Evolutionary conservation across 306 rosid species (phyloP), one percentile per base, ranked within the genome.

Genomic region (Astragalus glycyphyllos): DNA sequence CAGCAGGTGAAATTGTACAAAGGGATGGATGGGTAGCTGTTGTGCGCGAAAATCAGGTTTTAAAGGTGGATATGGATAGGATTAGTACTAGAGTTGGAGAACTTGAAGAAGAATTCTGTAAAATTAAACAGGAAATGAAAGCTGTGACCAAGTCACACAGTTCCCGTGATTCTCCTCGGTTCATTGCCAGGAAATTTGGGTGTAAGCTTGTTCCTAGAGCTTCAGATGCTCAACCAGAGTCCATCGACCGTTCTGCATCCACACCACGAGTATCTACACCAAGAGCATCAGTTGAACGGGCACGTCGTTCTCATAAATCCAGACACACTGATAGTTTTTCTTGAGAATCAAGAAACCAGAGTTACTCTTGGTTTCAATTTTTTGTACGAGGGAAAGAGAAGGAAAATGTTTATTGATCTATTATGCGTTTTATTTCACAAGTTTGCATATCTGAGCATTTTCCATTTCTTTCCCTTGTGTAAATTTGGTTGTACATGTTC

Each of bases 11-110:
- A 82, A 84, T 88, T 73, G 87, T 88, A 70, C 89, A 81, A 77
- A 88, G 96, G 74, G 98, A 87, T 8, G 98, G 96, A 51, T 94
- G 98, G 97, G 97, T 90, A 68, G 75, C 86, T 2, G 82, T 94
- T 48, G 92, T 86, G 72, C 90, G 96, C 6, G 97, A 94, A 86
- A 94, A 94, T 54, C 95, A 73, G 69, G 89, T 80, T 77, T 79
- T 90, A 38, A 94, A 89, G 85, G 85, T 86, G 71, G 94, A 94
- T 71, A 83, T 94, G 94, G 94, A 87, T 58, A 88, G 79, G 60
- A 94, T 88, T 92, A 89, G 90, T 58, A 83, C 89, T 56, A 90
- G 90, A 82, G 97, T 90, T n/a, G 86, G 86, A 15, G 97, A 88
- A 75, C 89, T 90, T 2, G 97, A 90, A 81, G 89, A 84, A 87